Conservation (phyloP, 2,329 filamentous ascomycete species). For the Apiospora kogelbergensis region DNA sequence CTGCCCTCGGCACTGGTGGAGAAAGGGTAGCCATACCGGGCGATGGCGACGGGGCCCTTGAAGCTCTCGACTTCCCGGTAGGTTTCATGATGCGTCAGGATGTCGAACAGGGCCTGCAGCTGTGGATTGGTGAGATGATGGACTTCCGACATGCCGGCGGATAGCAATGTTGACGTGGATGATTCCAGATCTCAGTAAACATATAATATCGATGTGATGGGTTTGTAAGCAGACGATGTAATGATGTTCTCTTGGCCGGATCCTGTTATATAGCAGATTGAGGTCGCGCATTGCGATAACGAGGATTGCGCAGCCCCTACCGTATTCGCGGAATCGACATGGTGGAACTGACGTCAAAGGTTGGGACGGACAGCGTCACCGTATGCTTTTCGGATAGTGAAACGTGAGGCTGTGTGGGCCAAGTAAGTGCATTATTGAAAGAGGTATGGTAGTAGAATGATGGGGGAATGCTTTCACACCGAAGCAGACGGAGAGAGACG, state of each 20-base stretch:
- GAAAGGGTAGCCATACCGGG: conserved; percentile 71
- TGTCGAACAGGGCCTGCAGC: conserved; percentile 55
- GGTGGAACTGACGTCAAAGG: background rate
- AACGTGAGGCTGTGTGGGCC: background rate
- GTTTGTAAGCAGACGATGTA: background rate
- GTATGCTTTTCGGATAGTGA: background rate
- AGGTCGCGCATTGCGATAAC: background rate
- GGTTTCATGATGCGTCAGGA: conserved; percentile 59
- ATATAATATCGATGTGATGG: background rate
- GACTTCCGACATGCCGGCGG: background rate
- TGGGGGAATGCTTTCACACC: too few species aligned
- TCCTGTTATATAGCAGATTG: background rate
- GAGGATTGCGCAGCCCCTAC: background rate
- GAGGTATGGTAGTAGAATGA: background rate
- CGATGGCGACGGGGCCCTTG: conserved; percentile 63
- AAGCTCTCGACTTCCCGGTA: conserved; percentile 72
- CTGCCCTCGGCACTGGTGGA: conserved; percentile 23
- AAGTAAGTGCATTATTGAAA: background rate
- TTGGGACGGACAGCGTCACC: background rate
- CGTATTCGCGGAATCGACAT: background rate
- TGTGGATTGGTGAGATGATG: conserved; percentile 37
- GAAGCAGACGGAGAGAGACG: background rate
- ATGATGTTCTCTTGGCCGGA: too few species aligned
- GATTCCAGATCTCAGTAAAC: background rate
- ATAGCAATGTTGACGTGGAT: background rate